These are phyloP conservation scores for Blastobotrys buckinghamii DNA, from an alignment of 1,139 yeast species.

Conservation along the genomic window DNA sequence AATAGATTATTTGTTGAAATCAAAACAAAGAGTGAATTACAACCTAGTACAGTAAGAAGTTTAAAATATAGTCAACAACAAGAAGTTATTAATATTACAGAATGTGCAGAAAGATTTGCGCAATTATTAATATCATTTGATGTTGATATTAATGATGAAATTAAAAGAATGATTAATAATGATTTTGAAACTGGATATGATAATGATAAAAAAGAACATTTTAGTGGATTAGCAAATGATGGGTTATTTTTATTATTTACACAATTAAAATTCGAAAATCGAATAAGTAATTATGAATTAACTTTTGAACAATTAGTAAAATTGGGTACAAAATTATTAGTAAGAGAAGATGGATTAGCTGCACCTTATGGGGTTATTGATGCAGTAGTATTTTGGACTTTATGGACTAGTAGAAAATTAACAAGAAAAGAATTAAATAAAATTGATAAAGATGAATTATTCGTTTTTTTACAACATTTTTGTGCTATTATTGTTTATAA, in stretches of 20 bases:
- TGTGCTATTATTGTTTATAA: conserved; percentile 35
- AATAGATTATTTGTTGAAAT: conserved; percentile 30
- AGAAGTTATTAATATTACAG: conserved; percentile 27
- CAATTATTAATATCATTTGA: conserved; percentile 60
- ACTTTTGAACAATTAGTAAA: conserved; percentile 22
- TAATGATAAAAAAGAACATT: conserved; percentile 14
- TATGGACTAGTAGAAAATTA: conserved; percentile 36
- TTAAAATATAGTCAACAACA: conserved; percentile 21
- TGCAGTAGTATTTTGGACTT: conserved; percentile 39
- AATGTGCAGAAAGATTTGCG: conserved; percentile 42
- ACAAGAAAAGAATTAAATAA: conserved; percentile 28
- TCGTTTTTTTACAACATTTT: conserved; percentile 43
- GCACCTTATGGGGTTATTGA: conserved; percentile 38
- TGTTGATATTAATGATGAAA: conserved; percentile 44
- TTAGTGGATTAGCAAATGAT: conserved; percentile 25
- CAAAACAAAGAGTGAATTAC: conserved; percentile 22
- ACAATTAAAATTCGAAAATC: conserved; percentile 28
- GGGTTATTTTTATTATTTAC: conserved; percentile 34
- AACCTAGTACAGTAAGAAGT: conserved; percentile 18
- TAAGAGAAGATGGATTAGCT: conserved; percentile 30
- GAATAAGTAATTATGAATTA: conserved; percentile 17
- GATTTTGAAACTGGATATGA: conserved; percentile 4
- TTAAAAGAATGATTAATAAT: conserved; percentile 12
- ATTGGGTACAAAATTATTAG: conserved; percentile 20
- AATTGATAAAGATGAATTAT: conserved; percentile 26